Evolutionary conservation across 768 basidiomycete genomes (phyloP).

Genomic region (Boletellus emodensis): DNA sequence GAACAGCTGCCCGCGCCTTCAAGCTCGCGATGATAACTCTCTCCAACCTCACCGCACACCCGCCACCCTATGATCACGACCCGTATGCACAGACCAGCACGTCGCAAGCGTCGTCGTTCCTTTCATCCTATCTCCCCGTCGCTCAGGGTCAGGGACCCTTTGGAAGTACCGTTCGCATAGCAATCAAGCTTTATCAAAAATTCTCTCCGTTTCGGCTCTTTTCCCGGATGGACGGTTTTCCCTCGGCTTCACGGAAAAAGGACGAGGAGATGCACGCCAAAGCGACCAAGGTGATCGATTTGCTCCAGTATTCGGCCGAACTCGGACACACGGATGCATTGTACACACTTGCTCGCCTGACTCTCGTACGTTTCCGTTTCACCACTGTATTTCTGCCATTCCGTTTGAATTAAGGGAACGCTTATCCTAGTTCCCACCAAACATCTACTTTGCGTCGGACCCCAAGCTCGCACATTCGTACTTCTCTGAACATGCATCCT

Average conservation of each 20-base stretch:
- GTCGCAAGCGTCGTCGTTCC: slow-evolving; percentile 44
- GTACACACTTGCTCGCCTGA: slow-evolving; percentile 61
- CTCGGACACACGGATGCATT: slow-evolving; percentile 73
- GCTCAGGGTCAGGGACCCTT: slow-evolving; percentile 76
- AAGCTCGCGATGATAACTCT: slow-evolving; percentile 70
- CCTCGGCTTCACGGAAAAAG: slow-evolving; percentile 43
- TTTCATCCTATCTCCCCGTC: slow-evolving; percentile 66
- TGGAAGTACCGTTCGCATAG: slow-evolving; percentile 65
- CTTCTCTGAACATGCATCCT: slow-evolving; percentile 56
- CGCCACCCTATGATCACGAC: slow-evolving; percentile 54
- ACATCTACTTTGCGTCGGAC: slow-evolving; percentile 56
- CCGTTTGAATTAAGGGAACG: background rate
- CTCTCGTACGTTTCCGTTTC: slow-evolving; percentile 47
- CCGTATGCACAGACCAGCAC: slow-evolving; percentile 36
- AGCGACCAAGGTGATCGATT: slow-evolving; percentile 76
- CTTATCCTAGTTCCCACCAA: slow-evolving; percentile 64
- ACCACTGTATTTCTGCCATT: background rate
- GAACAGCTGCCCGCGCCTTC: slow-evolving; percentile 66
- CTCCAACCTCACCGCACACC: slow-evolving; percentile 56
- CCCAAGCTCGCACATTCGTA: slow-evolving; percentile 61
- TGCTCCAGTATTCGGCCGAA: slow-evolving; percentile 77
- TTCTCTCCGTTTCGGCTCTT: slow-evolving; percentile 46
- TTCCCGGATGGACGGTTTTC: slow-evolving; percentile 40
- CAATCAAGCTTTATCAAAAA: slow-evolving; percentile 60
- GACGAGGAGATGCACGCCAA: slow-evolving; percentile 67